A percentile compares a stretch with the other conserved stretches of the same genome.
Evolutionary conservation across 306 rosid species (phyloP).

Genomic region (Quercus suber): DNA sequence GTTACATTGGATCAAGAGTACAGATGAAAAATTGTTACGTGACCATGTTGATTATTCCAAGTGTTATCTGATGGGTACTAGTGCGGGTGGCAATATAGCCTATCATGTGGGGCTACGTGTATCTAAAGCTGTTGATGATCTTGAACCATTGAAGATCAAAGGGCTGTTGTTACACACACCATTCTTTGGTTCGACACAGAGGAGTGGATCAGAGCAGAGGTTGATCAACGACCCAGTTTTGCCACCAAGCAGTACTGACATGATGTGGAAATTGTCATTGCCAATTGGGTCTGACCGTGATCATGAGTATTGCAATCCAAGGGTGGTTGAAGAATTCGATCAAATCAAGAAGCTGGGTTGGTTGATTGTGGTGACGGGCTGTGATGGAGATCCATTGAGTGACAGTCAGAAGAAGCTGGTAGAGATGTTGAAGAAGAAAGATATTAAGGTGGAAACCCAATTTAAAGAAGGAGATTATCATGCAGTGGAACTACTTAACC

Average conservation of each 20-base stretch:
- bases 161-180: constrained; percentile 46
- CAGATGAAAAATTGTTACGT: constrained; percentile 24
- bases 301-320: constrained; percentile 28
- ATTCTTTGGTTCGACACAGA: constrained; percentile 41
- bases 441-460: constrained; percentile 12
- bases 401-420: constrained; percentile 26
- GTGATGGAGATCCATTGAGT: constrained; percentile 26
- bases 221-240: background rate
- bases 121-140: background rate
- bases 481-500: constrained; percentile 14
- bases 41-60: constrained; percentile 21
- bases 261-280: constrained; percentile 36
- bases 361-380: constrained; percentile 13
- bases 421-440: constrained; percentile 21
- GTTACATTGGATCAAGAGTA: constrained; percentile 24
- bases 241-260: constrained; percentile 25
- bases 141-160: constrained; percentile 24
- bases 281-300: constrained; percentile 21
- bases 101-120: constrained; percentile 28
- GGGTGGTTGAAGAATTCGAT: background rate
- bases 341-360: constrained; percentile 20
- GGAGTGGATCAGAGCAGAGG: constrained; percentile 26
- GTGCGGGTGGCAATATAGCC: constrained; percentile 42
- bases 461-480: constrained; percentile 24
- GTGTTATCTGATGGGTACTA: constrained; percentile 34